A percentile compares a stretch with the other conserved stretches of the same genome.
Evolutionary conservation across 805 yeast genomes (phyloP).

Genomic region (Dipodascus albidus): DNA sequence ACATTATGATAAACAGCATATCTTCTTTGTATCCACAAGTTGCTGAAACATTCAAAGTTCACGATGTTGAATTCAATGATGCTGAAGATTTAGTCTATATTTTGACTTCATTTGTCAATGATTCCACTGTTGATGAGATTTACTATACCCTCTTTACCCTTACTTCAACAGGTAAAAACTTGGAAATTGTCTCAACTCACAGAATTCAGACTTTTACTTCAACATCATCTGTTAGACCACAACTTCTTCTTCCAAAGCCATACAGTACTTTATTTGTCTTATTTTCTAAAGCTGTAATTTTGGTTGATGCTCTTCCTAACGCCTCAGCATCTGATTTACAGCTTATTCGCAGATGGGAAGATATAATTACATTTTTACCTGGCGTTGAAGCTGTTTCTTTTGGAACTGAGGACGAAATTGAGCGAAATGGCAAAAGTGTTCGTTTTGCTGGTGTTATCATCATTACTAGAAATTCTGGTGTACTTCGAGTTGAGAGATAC

Average conservation of each 20-base stretch:
- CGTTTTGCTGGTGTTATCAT: slow-evolving; percentile 36
- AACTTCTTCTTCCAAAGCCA: slow-evolving; percentile 45
- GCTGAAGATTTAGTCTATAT: slow-evolving; percentile 35
- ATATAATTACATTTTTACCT: slow-evolving; percentile 46
- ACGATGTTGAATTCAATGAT: slow-evolving; percentile 48
- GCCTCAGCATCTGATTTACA: slow-evolving; percentile 16
- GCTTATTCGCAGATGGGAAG: slow-evolving; percentile 60
- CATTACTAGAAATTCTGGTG: slow-evolving; percentile 47
- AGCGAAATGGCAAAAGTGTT: slow-evolving; percentile 15
- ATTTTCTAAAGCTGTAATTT: slow-evolving; percentile 46
- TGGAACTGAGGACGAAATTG: slow-evolving; percentile 37
- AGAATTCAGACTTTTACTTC: slow-evolving; percentile 41
- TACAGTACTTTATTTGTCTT: slow-evolving; percentile 49
- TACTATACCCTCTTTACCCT: slow-evolving; percentile 44
- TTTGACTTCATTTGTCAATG: slow-evolving; percentile 34
- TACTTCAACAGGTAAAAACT: slow-evolving; percentile 31
- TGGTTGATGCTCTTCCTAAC: slow-evolving; percentile 47
- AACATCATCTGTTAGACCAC: slow-evolving; percentile 30
- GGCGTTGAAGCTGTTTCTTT: slow-evolving; percentile 45
- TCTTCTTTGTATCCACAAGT: slow-evolving; percentile 42
- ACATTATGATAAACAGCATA: slow-evolving; percentile 30
- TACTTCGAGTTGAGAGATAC: slow-evolving; percentile 45
- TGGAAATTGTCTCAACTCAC: slow-evolving; percentile 53
- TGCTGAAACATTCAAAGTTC: slow-evolving; percentile 37
- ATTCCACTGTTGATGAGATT: slow-evolving; percentile 22